Evolutionary conservation across 2,329 filamentous ascomycete species (phyloP), one percentile per base, ranked within the genome.

Genomic region (Fusarium sororula): DNA sequence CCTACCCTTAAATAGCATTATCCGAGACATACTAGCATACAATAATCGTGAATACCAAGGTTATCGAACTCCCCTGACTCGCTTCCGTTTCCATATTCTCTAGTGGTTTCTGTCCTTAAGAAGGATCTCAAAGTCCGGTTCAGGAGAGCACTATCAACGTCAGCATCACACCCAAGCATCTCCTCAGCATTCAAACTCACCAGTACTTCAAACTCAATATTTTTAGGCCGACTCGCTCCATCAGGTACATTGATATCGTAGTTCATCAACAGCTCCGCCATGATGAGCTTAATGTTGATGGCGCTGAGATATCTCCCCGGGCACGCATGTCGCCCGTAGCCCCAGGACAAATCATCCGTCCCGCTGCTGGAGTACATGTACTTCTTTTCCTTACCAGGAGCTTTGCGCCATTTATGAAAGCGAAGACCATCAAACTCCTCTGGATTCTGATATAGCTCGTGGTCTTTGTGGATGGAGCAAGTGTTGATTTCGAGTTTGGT

Each of bases 401-500:
- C 22, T 28, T 72, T 68, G 2, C 74, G 63, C 47, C 66, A 56
- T 8, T 63, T 71, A 35, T 73, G 74, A 28, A 73, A 76, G 1
- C 74, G 72, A 3, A 76, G 42, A 22, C 68, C 74, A 12, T 76
- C 66, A 3, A 76, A 76, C 0, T 67, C 56, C 1, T 61, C 26
- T 0, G 74, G 63, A 1, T 61, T 68, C 4, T 74, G 50, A n/a
- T 67, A 76, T 1, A 68, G 11, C 0, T 55, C 50, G 1, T n/a
- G 44, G 6, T 76, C 74, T 3, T 51, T 48, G 14, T 76, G 73
- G 7, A 76, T 73, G 0, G 73, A 70, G 35, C 72, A 76, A 0
- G 74, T 74, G 18, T 73, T 63, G 57, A 76, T 69, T 12, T 75
- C 74, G 1, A 76, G 45, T 30, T 73, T 75, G 1, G 73, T 76